These are phyloP conservation scores for Yamadazyma laniorum DNA, from an alignment of 805 yeast genomes.

Conservation along the genomic window DNA sequence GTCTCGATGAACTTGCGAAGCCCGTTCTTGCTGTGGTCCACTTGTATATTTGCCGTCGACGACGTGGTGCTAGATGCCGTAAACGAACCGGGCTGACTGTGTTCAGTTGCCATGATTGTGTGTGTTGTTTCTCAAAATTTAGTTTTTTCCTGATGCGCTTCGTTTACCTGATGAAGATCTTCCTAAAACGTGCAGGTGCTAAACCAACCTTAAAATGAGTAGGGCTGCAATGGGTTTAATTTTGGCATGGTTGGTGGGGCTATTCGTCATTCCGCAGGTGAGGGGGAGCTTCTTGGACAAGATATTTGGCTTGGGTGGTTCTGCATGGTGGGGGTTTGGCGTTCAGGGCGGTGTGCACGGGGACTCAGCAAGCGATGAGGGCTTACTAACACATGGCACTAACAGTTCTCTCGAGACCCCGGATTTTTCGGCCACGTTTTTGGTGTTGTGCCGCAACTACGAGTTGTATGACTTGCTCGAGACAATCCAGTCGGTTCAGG, in stretches of 20 bases:
- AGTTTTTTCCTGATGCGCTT: conserved; percentile 6
- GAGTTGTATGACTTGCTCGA: conserved; percentile 58
- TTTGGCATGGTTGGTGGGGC: too few species aligned
- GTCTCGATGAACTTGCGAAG: conserved; percentile 3
- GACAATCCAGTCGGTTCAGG: conserved; percentile 63
- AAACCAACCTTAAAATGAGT: too few species aligned
- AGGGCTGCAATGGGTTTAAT: too few species aligned
- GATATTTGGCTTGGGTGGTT: too few species aligned
- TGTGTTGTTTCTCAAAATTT: conserved; percentile 4
- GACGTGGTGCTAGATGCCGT: neutral
- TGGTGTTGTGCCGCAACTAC: conserved; percentile 66
- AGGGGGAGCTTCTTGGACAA: too few species aligned
- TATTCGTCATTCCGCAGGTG: too few species aligned
- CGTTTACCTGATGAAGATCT: too few species aligned
- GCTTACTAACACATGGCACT: too few species aligned
- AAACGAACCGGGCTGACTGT: neutral
- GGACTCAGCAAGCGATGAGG: too few species aligned
- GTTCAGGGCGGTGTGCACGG: too few species aligned
- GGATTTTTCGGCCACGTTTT: conserved; percentile 35
- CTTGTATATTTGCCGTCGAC: neutral
- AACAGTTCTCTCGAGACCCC: too few species aligned
- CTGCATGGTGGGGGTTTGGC: too few species aligned
- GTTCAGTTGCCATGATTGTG: conserved; percentile 4
- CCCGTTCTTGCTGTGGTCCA: neutral
- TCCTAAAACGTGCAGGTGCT: conserved; percentile 6